Conservation (phyloP, 2,329 filamentous ascomycete species). For the Fusarium sp. region DNA sequence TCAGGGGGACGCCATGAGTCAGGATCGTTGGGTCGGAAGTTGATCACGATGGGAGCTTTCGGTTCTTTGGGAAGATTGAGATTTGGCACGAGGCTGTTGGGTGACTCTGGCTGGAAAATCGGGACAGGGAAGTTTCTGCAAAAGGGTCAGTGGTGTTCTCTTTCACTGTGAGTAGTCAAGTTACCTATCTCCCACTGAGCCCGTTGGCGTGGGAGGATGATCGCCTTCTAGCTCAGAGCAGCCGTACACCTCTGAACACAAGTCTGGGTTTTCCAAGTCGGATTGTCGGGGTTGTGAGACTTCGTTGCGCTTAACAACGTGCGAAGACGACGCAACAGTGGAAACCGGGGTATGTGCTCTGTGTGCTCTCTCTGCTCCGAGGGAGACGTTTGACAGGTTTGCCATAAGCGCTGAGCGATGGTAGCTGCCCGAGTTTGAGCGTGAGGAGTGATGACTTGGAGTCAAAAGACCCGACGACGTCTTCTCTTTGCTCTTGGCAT, state of each 20-base stretch:
- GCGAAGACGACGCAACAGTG: slow-evolving; percentile 20
- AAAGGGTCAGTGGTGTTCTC: neutral
- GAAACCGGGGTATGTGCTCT: neutral
- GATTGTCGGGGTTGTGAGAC: slow-evolving; percentile 4
- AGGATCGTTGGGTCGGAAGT: slow-evolving; percentile 48
- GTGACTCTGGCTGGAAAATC: slow-evolving; percentile 30
- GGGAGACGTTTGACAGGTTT: slow-evolving; percentile 27
- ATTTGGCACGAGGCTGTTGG: slow-evolving; percentile 9
- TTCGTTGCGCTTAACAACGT: slow-evolving; percentile 20
- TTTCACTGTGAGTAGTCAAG: neutral
- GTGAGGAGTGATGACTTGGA: slow-evolving; percentile 40
- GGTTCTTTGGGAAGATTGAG: slow-evolving; percentile 4
- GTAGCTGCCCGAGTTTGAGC: slow-evolving; percentile 40
- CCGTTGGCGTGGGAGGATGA: slow-evolving; percentile 22
- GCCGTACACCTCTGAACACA: slow-evolving; percentile 26
- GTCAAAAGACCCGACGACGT: slow-evolving; percentile 40
- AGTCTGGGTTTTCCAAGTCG: slow-evolving; percentile 12
- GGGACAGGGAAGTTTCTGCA: slow-evolving; percentile 17
- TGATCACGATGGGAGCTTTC: slow-evolving; percentile 26
- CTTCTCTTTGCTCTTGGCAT: slow-evolving; percentile 27
- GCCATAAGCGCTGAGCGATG: slow-evolving; percentile 31
- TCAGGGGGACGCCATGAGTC: slow-evolving; percentile 58
- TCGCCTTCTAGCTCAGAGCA: slow-evolving; percentile 31
- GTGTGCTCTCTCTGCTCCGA: neutral
- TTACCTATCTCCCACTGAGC: slow-evolving; percentile 18